These are phyloP conservation scores for Psilocybe subaeruginosa DNA, from an alignment of 768 basidiomycete species.

Conservation along the genomic window DNA sequence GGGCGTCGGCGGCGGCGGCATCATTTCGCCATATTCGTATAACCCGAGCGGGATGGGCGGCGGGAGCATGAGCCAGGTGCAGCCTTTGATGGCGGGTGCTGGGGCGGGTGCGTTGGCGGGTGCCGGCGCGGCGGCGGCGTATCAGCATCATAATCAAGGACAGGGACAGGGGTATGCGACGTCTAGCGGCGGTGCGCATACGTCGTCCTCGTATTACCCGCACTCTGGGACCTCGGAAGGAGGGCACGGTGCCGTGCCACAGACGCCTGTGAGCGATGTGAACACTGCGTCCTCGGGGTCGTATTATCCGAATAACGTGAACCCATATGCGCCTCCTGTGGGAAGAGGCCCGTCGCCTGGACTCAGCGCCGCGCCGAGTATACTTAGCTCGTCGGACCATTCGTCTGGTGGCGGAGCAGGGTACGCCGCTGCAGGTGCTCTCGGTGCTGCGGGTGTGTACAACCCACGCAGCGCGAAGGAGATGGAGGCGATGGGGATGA, in stretches of 20 bases:
- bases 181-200: neutral
- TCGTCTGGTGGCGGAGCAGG: constrained; percentile 17
- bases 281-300: constrained; percentile 6
- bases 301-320: constrained; percentile 11
- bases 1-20: constrained; percentile 24
- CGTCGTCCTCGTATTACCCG: constrained; percentile 8
- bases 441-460: constrained; percentile 14
- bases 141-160: neutral
- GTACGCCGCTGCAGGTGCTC: constrained; percentile 1
- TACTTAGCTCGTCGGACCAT: constrained; percentile 20
- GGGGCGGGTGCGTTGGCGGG: constrained; percentile 8
- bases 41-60: constrained; percentile 4
- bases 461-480: constrained; percentile 27
- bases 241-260: neutral
- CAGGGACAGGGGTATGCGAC: neutral
- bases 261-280: neutral
- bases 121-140: constrained; percentile 8
- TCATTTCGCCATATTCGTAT: constrained; percentile 28
- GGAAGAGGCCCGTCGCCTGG: constrained; percentile 23
- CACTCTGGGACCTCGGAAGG: neutral
- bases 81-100: constrained; percentile 10
- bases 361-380: constrained; percentile 5
- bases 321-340: constrained; percentile 20
- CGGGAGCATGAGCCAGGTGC: constrained; percentile 12
- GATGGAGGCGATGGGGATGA: constrained; percentile 27